phyloP scores from a whole-genome alignment of 495 filamentous ascomycete species.

The Amorphotheca resinae region DNA sequence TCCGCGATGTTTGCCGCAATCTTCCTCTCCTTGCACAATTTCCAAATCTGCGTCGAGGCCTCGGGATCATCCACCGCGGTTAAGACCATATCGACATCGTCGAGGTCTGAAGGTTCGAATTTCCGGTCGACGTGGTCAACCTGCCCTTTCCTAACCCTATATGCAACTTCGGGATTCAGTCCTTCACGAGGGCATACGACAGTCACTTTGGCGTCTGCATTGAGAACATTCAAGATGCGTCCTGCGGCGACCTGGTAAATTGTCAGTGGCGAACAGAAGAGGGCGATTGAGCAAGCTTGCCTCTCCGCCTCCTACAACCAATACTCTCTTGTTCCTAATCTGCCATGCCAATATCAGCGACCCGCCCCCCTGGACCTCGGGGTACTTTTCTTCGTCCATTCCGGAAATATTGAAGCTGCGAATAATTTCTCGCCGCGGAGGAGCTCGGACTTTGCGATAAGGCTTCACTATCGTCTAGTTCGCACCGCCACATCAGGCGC shows the following conservation, averaged over 20 bases:
- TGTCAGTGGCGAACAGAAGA: slow-evolving; percentile 12
- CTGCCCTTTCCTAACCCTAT: slow-evolving; percentile 60
- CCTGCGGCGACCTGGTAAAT: slow-evolving; percentile 77
- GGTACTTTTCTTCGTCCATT: slow-evolving; percentile 38
- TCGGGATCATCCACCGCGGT: slow-evolving; percentile 86
- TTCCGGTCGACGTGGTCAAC: slow-evolving; percentile 67
- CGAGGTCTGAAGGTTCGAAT: slow-evolving; percentile 72
- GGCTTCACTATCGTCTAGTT: background rate
- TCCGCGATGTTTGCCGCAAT: slow-evolving; percentile 94
- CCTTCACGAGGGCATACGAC: slow-evolving; percentile 69
- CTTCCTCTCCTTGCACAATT: slow-evolving; percentile 70
- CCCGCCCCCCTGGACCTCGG: slow-evolving; percentile 74
- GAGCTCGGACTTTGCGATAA: slow-evolving; percentile 11
- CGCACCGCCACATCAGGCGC: background rate
- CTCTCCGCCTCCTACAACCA: slow-evolving; percentile 90
- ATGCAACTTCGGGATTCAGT: slow-evolving; percentile 76
- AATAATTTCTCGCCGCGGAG: slow-evolving; percentile 1
- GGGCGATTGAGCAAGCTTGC: slow-evolving; percentile 30
- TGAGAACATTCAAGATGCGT: slow-evolving; percentile 82
- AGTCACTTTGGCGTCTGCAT: slow-evolving; percentile 84
- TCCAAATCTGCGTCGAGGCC: slow-evolving; percentile 78
- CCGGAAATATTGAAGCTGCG: slow-evolving; percentile 4
- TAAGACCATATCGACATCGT: slow-evolving; percentile 71
- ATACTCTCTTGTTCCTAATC: slow-evolving; percentile 64
- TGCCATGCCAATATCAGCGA: slow-evolving; percentile 95